Evolutionary conservation across 2,329 filamentous ascomycete species (phyloP).

Genomic region (Penicillium oxalicum): DNA sequence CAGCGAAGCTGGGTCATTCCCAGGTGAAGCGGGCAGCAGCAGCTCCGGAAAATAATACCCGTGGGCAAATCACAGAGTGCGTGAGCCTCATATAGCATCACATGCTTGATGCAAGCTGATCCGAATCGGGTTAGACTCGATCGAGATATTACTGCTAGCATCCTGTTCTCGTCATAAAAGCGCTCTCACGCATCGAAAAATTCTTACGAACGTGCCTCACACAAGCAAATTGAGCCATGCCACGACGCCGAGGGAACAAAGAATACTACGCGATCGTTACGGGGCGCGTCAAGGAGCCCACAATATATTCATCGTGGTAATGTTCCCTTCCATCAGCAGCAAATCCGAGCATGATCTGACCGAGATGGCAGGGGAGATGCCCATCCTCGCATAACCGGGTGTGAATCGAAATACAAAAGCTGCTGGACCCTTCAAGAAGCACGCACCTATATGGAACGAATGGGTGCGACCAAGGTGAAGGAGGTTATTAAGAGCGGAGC

Average conservation of each 20-base stretch:
- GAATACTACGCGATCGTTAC: conserved; percentile 1
- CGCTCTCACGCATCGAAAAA: neutral
- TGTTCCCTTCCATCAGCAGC: neutral
- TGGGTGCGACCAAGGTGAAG: neutral
- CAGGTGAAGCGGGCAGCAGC: neutral
- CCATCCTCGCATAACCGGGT: conserved; percentile 1
- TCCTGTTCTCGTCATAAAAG: neutral
- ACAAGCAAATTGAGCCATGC: neutral
- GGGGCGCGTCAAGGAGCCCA: neutral
- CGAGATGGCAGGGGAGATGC: neutral
- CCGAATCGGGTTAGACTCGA: neutral
- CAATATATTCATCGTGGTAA: conserved; percentile 2
- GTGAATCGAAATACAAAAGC: neutral
- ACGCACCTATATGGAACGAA: neutral
- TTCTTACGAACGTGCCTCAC: neutral
- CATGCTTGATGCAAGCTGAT: neutral
- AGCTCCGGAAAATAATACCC: neutral
- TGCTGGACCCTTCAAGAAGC: neutral
- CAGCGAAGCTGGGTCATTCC: neutral
- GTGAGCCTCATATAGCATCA: neutral
- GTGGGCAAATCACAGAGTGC: neutral
- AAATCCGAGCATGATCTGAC: neutral
- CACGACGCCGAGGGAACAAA: neutral
- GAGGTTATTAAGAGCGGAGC: conserved; percentile 1
- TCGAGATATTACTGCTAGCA: neutral